Evolutionary conservation across 495 filamentous ascomycete species (phyloP), one percentile per base, ranked within the genome.

Genomic region (Lepidopterella palustris): DNA sequence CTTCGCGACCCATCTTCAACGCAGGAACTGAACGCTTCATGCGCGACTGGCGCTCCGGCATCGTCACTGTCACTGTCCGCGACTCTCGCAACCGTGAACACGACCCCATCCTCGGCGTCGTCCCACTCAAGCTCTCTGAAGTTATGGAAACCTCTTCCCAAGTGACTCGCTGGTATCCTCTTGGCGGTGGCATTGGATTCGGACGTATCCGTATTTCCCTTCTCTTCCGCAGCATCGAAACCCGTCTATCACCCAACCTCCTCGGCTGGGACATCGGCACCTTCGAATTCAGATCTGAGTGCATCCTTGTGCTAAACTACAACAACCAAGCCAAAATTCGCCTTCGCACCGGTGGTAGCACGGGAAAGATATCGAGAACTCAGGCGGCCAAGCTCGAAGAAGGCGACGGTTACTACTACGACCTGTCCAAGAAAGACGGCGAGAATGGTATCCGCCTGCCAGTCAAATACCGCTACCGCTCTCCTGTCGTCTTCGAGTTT

Each of bases 1-100:
- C 88, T 62, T 92, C 87, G 47, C 91, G 92, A 72, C 92, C 92
- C 9, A 96, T 97, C 62, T 97, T 95, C 77, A 95, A 97, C 64
- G 92, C 92, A 13, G 92, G 92, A 32, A 96, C 91, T 5, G 92
- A 97, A 69, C 81, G 88, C 2, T 97, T 97, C 65, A 79, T 97
- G n/a, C 84, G 92, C 11, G 92, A 97, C 70, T 97, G 92, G 92
- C 80, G 90, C 48, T 91, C 87, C 31, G 80, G 83, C 29, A 85
- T 96, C 50, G 82, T 96, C 32, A 96, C 90, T 0, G 79, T 96
- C 53, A 88, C 87, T 13, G 90, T 96, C 27, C 83, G 92, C 11
- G 92, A 97, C 71, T 82, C 86, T 53, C 83, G 92, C 15, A 87
- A 96, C 66, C 81, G 92, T 40, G 84, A 97, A 72, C 92, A 97